Evolutionary conservation across 2,329 filamentous ascomycete genomes (phyloP).

Genomic region (Sarocladium brachiariae): DNA sequence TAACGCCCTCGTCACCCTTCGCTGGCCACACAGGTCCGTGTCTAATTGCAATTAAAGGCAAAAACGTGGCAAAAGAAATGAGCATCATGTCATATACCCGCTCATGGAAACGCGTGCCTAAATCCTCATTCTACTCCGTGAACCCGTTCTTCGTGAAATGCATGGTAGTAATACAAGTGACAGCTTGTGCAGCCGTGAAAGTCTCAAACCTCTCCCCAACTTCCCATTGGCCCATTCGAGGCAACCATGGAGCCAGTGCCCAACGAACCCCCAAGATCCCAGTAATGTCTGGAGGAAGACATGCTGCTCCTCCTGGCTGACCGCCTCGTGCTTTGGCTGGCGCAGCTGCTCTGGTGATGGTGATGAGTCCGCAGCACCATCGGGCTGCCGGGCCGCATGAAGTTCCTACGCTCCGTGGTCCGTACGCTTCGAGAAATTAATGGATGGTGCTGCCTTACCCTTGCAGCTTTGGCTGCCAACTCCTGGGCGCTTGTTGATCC

Average conservation of each 20-base stretch:
- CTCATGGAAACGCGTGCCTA: too few relatives aligned
- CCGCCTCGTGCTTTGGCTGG: conserved; percentile 78
- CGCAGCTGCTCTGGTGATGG: conserved; percentile 55
- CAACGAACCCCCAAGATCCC: conserved; percentile 79
- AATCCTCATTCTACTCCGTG: too few relatives aligned
- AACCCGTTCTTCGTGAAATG: too few relatives aligned
- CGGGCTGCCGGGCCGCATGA: conserved; percentile 45
- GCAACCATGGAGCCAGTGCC: conserved; percentile 68
- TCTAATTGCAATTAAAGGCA: too few relatives aligned
- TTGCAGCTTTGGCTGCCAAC: conserved; percentile 67
- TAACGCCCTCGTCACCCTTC: too few relatives aligned
- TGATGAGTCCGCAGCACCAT: conserved; percentile 38
- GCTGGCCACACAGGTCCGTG: too few relatives aligned
- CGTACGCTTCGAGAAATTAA: conserved; percentile 55
- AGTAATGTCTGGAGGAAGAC: conserved; percentile 72
- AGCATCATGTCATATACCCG: too few relatives aligned
- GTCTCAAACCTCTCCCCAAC: conserved; percentile 63
- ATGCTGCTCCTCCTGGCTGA: conserved; percentile 60
- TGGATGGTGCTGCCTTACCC: conserved; percentile 84
- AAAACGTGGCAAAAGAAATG: too few relatives aligned
- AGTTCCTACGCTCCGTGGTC: conserved; percentile 46
- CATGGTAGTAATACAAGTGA: background rate
- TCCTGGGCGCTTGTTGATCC: conserved; percentile 51
- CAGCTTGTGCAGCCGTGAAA: background rate
- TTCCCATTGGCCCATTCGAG: conserved; percentile 61